Evolutionary conservation across 2,329 filamentous ascomycete genomes (phyloP).

Genomic region (Aspergillus pseudonomiae): DNA sequence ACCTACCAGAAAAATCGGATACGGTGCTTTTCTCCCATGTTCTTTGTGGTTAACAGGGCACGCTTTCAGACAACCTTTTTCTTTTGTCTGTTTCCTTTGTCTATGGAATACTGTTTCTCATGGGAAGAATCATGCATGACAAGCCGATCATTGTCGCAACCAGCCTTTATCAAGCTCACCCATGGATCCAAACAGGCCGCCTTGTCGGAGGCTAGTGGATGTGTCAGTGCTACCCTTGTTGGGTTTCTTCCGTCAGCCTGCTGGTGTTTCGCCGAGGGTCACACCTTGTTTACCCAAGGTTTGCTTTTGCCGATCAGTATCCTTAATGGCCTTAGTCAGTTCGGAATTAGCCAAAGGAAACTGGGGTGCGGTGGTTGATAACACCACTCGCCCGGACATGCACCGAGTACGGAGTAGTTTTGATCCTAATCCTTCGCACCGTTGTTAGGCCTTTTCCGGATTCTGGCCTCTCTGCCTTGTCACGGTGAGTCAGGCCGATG

Average conservation of each 20-base stretch:
- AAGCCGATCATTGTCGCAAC: not conserved
- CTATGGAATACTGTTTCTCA: not conserved
- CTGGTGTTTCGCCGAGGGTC: too few relatives aligned
- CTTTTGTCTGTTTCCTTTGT: not conserved
- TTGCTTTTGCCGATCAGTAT: not conserved
- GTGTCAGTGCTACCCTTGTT: too few relatives aligned
- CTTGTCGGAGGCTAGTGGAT: not conserved
- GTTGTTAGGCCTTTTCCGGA: not conserved
- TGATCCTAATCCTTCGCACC: not conserved
- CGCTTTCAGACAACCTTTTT: too few relatives aligned
- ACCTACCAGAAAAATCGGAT: not conserved
- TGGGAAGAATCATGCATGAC: not conserved
- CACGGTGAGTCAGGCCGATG: not conserved
- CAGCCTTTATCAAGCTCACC: not conserved
- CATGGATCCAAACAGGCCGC: not conserved
- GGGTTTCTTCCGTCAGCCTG: too few relatives aligned
- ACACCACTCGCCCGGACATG: not conserved
- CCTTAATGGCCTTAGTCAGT: too few relatives aligned
- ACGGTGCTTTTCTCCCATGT: not conserved
- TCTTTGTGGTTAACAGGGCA: not conserved
- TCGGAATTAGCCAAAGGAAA: too few relatives aligned
- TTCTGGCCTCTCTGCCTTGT: not conserved
- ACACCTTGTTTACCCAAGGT: not conserved
- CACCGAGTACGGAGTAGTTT: too few relatives aligned
- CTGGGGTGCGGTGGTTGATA: not conserved